Evolutionary conservation across 805 yeast genomes (phyloP).

Genomic region (Yamadazyma kitorensis): DNA sequence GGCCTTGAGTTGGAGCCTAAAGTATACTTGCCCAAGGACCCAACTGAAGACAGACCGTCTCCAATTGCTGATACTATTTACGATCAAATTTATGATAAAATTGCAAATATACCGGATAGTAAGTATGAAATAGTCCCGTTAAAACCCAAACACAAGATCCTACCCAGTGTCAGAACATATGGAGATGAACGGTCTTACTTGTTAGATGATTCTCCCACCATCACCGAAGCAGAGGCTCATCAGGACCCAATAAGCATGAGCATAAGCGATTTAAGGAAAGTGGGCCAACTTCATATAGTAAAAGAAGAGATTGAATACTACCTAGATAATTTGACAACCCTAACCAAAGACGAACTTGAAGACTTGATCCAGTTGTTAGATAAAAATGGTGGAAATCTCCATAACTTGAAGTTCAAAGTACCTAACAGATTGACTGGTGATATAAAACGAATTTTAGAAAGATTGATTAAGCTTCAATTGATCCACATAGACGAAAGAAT

Average conservation of each 20-base stretch:
- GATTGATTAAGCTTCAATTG: background rate
- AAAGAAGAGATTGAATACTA: conserved; percentile 2
- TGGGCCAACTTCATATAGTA: conserved; percentile 1
- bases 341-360: background rate
- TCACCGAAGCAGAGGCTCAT: background rate
- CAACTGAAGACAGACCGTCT: background rate
- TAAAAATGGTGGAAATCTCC: background rate
- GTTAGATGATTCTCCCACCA: background rate
- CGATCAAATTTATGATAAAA: background rate
- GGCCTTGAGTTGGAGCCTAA: background rate
- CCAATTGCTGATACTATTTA: no score
- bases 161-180: background rate
- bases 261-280: conserved; percentile 1
- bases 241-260: background rate
- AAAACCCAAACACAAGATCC: background rate
- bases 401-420: background rate
- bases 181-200: conserved; percentile 4
- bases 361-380: background rate
- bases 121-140: conserved; percentile 1
- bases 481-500: background rate
- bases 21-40: background rate
- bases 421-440: background rate
- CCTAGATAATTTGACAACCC: background rate
- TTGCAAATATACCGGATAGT: background rate
- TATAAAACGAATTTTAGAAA: conserved; percentile 1